Conservation (phyloP, 148 eudicot species). For the Bassia scoparia region DNA sequence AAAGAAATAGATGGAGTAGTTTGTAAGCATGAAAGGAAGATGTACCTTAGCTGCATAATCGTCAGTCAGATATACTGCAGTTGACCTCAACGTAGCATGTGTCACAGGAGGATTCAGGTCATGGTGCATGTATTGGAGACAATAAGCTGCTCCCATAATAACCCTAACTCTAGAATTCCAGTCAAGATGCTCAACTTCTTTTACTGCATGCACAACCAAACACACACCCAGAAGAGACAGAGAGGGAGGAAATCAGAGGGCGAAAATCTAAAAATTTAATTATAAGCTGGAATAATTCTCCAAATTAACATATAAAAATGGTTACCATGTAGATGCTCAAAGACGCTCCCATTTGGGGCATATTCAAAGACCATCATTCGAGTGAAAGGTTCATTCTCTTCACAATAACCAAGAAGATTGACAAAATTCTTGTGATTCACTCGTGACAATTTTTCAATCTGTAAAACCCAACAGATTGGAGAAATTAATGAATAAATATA, state of each 20-base stretch:
- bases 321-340: conserved; percentile 83
- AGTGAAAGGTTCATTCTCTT: conserved; percentile 78
- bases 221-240: conserved; percentile 11
- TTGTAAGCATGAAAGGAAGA: neutral
- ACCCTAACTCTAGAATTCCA: conserved; percentile 80
- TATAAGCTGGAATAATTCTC: neutral
- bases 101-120: conserved; percentile 66
- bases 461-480: neutral
- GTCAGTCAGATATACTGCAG: conserved; percentile 59
- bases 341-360: conserved; percentile 81
- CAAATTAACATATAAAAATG: neutral
- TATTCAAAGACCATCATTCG: conserved; percentile 98
- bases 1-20: neutral
- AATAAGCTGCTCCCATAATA: conserved; percentile 86
- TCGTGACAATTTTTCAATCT: conserved; percentile 82
- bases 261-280: neutral
- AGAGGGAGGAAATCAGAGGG: neutral
- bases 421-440: conserved; percentile 96
- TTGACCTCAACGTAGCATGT: conserved; percentile 50
- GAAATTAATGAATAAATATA: neutral
- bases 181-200: conserved; percentile 86
- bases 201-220: conserved; percentile 39
- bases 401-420: conserved; percentile 94
- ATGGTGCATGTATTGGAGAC: conserved; percentile 83
- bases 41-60: conserved; percentile 97